Evolutionary conservation across 495 filamentous ascomycete genomes (phyloP).

Genomic region (Talaromyces wortmannii): DNA sequence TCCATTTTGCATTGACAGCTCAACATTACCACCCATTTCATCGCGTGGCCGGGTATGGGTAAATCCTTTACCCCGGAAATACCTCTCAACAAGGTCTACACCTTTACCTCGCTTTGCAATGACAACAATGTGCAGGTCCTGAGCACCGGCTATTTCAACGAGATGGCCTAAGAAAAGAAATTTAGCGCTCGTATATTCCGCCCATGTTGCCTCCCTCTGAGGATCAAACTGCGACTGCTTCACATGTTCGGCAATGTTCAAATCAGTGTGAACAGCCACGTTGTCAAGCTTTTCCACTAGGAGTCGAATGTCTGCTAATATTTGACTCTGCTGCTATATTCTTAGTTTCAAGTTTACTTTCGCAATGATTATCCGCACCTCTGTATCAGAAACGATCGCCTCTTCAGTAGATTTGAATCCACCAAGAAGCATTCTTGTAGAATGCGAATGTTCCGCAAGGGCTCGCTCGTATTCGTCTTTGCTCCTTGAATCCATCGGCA

Average conservation of each 20-base stretch:
- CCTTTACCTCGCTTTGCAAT: conserved; percentile 33
- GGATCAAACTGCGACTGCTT: conserved; percentile 24
- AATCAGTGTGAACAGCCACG: conserved; percentile 46
- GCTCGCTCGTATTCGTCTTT: conserved; percentile 38
- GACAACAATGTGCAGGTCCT: conserved; percentile 41
- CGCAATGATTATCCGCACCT: not conserved
- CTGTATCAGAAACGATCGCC: not conserved
- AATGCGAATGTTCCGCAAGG: conserved; percentile 15
- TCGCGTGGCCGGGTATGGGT: conserved; percentile 32
- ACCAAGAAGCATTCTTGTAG: conserved; percentile 19
- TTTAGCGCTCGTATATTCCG: conserved; percentile 49
- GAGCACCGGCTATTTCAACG: conserved; percentile 29
- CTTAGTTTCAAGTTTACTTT: not conserved
- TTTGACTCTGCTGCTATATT: conserved; percentile 11
- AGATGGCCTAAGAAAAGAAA: conserved; percentile 50
- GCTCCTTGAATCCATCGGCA: conserved; percentile 39
- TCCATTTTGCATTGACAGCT: conserved; percentile 27
- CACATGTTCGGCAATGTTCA: conserved; percentile 37
- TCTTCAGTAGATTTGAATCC: conserved; percentile 7
- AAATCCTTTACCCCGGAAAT: conserved; percentile 42
- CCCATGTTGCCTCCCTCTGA: conserved; percentile 44
- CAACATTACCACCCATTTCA: conserved; percentile 25
- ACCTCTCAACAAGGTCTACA: conserved; percentile 44
- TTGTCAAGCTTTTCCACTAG: conserved; percentile 38
- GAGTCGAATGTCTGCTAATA: conserved; percentile 25